Percentiles rank a stretch among this genome's conserved stretches.
phyloP scores from a whole-genome alignment of 2,329 filamentous ascomycete genomes.

The Penicillium sp. region DNA sequence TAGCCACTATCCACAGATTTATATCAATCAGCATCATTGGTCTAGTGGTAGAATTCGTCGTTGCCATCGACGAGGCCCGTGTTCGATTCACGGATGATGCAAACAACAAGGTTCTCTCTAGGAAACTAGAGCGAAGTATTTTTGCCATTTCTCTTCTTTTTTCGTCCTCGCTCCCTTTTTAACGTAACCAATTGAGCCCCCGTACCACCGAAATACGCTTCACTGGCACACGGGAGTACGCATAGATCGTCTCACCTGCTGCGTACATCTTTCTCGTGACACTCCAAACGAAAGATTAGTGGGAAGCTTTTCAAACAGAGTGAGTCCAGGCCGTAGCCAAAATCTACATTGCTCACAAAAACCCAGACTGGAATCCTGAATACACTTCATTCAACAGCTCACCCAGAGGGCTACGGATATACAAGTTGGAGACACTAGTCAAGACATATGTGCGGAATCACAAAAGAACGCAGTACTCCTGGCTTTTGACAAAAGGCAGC shows the following conservation, averaged over 20 bases:
- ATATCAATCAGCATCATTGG: constrained; percentile 36
- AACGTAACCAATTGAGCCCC: no score
- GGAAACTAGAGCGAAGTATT: no score
- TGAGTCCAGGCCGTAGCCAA: not conserved
- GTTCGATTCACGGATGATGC: constrained; percentile 50
- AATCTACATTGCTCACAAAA: not conserved
- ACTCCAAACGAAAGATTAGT: no score
- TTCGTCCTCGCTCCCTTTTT: no score
- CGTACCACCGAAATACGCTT: no score
- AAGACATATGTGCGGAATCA: not conserved
- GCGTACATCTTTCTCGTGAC: no score
- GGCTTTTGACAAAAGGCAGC: constrained; percentile 6
- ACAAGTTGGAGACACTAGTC: not conserved
- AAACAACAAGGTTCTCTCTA: constrained; percentile 4
- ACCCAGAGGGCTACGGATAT: not conserved
- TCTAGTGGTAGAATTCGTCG: constrained; percentile 43
- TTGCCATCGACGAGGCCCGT: constrained; percentile 47
- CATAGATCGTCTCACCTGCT: no score
- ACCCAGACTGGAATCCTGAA: not conserved
- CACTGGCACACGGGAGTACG: no score
- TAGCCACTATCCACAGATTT: no score
- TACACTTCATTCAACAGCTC: not conserved
- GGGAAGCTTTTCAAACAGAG: no score
- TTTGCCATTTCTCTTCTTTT: no score
- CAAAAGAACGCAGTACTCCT: constrained; percentile 3